Evolutionary conservation across 805 yeast genomes (phyloP).

Genomic region (Komagataella phaffii): DNA sequence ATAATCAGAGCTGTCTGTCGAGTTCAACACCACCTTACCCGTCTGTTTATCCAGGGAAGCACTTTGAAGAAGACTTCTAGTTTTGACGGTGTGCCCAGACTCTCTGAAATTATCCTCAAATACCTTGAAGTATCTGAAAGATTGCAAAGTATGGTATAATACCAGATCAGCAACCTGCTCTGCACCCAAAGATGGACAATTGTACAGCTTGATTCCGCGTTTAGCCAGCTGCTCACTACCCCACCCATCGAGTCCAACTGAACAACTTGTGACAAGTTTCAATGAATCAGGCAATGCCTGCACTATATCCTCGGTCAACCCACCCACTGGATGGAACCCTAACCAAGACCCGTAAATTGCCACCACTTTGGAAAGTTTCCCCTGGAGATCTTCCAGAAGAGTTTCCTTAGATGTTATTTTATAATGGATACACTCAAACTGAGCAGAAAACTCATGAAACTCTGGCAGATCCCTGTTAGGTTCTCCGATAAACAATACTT

Average conservation of each 20-base stretch:
- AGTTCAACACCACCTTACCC: slow-evolving; percentile 15
- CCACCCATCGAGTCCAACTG: slow-evolving; percentile 36
- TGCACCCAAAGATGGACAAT: slow-evolving; percentile 46
- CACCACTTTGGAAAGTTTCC: slow-evolving; percentile 21
- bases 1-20: slow-evolving; percentile 13
- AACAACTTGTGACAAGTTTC: slow-evolving; percentile 36
- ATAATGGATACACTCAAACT: slow-evolving; percentile 26
- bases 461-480: slow-evolving; percentile 31
- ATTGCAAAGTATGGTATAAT: slow-evolving; percentile 39
- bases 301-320: slow-evolving; percentile 26
- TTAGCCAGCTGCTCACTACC: slow-evolving; percentile 16
- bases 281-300: slow-evolving; percentile 26
- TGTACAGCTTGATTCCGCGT: slow-evolving; percentile 41
- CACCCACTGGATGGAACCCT: slow-evolving; percentile 30
- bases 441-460: slow-evolving; percentile 26
- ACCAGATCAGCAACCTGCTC: slow-evolving; percentile 68
- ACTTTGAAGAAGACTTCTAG: slow-evolving; percentile 26
- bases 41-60: slow-evolving; percentile 15
- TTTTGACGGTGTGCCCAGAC: slow-evolving; percentile 26
- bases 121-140: slow-evolving; percentile 42
- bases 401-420: slow-evolving; percentile 25
- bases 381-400: slow-evolving; percentile 23
- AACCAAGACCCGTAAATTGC: slow-evolving; percentile 42
- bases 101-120: slow-evolving; percentile 29
- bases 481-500: slow-evolving; percentile 37